Conservation (phyloP, 2,329 filamentous ascomycete genomes). For the Microcera coccophila region DNA sequence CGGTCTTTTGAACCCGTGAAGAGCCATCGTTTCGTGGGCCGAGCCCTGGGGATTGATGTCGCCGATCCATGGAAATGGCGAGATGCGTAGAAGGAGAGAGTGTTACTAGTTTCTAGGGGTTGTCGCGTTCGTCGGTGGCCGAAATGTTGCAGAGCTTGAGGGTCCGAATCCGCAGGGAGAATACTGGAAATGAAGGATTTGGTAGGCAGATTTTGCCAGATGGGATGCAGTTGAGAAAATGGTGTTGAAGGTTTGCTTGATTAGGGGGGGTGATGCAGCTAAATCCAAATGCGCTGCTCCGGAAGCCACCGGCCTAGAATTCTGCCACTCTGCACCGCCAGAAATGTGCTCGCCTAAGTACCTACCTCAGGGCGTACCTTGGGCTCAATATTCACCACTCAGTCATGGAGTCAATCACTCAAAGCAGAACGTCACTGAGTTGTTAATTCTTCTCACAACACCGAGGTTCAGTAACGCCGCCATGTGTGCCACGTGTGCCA, state of each 20-base stretch:
- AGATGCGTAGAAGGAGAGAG: not conserved
- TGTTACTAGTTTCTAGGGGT: no score
- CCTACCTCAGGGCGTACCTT: slow-evolving; percentile 24
- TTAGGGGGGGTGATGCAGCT: slow-evolving; percentile 2
- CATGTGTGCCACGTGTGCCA: slow-evolving; percentile 65
- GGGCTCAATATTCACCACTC: slow-evolving; percentile 15
- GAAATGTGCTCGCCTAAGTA: slow-evolving; percentile 36
- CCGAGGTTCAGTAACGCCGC: slow-evolving; percentile 21
- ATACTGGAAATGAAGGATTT: no score
- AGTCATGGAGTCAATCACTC: slow-evolving; percentile 23
- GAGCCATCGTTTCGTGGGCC: slow-evolving; percentile 53
- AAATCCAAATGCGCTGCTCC: not conserved
- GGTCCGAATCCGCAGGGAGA: no score
- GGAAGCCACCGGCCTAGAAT: slow-evolving; percentile 25
- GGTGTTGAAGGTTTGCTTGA: no score
- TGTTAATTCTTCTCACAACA: slow-evolving; percentile 16
- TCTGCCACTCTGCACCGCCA: slow-evolving; percentile 45
- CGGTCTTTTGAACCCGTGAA: slow-evolving; percentile 52
- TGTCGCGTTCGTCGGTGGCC: no score
- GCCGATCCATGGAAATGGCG: slow-evolving; percentile 46
- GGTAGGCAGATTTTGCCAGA: no score
- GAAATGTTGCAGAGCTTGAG: no score
- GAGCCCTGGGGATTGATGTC: slow-evolving; percentile 48
- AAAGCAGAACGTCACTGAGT: slow-evolving; percentile 21
- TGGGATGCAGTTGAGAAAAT: no score